Percentiles rank a stretch among this genome's conserved stretches.
Conservation (phyloP, 805 yeast genomes). For the Dipodascus albidus region DNA sequence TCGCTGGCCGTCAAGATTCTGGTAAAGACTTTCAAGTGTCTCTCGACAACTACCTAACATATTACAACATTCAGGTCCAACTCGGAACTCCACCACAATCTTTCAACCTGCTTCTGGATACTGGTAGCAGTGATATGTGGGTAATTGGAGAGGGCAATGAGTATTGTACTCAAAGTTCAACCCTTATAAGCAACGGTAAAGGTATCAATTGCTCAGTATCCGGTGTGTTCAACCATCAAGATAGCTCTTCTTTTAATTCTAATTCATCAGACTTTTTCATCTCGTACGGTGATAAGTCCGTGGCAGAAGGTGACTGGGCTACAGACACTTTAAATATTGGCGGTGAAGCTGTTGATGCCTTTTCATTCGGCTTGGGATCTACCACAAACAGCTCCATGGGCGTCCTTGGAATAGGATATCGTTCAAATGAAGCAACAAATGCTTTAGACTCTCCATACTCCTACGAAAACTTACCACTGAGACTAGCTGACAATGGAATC, state of each 20-base stretch:
- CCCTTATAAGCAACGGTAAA: conserved; percentile 33
- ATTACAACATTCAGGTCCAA: conserved; percentile 22
- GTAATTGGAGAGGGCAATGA: conserved; percentile 39
- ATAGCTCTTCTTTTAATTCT: conserved; percentile 19
- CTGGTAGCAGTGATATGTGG: conserved; percentile 73
- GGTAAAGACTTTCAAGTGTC: conserved; percentile 9
- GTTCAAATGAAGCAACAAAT: not conserved
- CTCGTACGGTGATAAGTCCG: conserved; percentile 33
- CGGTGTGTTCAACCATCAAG: conserved; percentile 21
- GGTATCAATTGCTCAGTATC: conserved; percentile 17
- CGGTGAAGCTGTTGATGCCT: conserved; percentile 33
- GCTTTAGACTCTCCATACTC: conserved; percentile 24
- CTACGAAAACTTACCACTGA: conserved; percentile 28
- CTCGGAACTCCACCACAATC: conserved; percentile 49
- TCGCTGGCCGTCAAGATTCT: conserved; percentile 2
- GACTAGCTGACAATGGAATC: conserved; percentile 30
- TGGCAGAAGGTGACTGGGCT: conserved; percentile 49
- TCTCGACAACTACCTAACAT: conserved; percentile 17
- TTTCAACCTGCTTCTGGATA: conserved; percentile 49
- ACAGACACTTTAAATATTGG: conserved; percentile 47
- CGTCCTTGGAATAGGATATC: conserved; percentile 24
- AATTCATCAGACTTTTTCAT: conserved; percentile 17
- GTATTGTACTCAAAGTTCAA: conserved; percentile 29
- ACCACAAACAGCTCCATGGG: conserved; percentile 54
- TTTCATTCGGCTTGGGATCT: conserved; percentile 70